phyloP scores from a whole-genome alignment of 768 basidiomycete species.

The Psilocybe cyanescens region DNA sequence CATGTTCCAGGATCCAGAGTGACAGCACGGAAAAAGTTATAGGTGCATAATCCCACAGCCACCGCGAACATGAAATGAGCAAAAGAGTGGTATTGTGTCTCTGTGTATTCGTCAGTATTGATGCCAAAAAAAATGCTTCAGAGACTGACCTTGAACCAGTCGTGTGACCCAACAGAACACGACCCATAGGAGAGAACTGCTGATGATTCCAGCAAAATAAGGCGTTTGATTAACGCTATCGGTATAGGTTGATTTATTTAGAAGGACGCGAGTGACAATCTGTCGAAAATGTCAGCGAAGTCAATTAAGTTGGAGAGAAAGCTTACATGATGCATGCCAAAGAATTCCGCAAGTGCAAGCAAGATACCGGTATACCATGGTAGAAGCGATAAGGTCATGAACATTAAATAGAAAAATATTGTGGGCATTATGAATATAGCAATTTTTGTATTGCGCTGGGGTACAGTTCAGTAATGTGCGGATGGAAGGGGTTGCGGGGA shows the following conservation, averaged over 20 bases:
- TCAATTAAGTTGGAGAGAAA: constrained; percentile 10
- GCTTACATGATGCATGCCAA: constrained; percentile 91
- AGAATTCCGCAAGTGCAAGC: constrained; percentile 85
- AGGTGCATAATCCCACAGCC: constrained; percentile 69
- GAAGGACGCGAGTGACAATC: constrained; percentile 84
- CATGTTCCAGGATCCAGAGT: constrained; percentile 90
- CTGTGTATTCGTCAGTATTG: constrained; percentile 37
- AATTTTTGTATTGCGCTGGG: constrained; percentile 79
- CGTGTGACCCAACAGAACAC: constrained; percentile 80
- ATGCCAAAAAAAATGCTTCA: neutral
- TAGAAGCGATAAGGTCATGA: constrained; percentile 79
- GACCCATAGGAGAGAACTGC: constrained; percentile 86
- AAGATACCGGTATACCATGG: constrained; percentile 91
- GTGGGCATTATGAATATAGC: constrained; percentile 81
- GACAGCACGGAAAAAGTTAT: constrained; percentile 91
- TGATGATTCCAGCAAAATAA: constrained; percentile 93
- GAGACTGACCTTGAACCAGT: constrained; percentile 66
- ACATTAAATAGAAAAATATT: constrained; percentile 80
- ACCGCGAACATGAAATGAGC: constrained; percentile 80
- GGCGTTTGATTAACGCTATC: constrained; percentile 87
- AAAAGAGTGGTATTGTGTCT: constrained; percentile 76
- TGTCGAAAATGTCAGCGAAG: constrained; percentile 28
- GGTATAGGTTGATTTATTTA: constrained; percentile 81
- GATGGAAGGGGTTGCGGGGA: constrained; percentile 1
- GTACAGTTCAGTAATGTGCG: neutral